phyloP scores from a whole-genome alignment of 148 eudicot genomes.

The Persicaria tinctoria region DNA sequence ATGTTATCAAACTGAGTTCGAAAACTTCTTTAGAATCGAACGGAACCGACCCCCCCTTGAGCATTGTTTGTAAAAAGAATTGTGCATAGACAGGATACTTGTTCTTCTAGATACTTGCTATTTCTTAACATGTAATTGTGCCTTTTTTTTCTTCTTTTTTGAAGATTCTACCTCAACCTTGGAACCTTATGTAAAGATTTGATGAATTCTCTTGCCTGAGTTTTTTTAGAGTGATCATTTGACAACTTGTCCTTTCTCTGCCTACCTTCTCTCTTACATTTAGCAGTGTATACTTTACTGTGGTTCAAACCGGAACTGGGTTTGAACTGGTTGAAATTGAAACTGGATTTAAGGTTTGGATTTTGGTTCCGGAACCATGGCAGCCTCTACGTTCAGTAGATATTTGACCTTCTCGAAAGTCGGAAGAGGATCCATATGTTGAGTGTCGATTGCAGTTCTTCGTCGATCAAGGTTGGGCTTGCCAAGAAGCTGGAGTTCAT shows the following conservation, averaged over 20 bases:
- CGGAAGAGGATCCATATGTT: too few relatives aligned
- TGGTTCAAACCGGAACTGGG: too few relatives aligned
- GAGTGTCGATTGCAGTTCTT: too few relatives aligned
- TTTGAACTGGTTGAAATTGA: too few relatives aligned
- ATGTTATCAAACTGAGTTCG: neutral
- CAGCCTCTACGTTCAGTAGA: too few relatives aligned
- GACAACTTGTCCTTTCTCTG: neutral
- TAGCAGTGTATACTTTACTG: too few relatives aligned
- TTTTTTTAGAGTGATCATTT: neutral
- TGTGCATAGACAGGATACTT: constrained; percentile 10
- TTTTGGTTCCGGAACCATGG: too few relatives aligned
- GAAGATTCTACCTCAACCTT: neutral
- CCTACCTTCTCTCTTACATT: neutral
- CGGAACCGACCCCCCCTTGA: neutral
- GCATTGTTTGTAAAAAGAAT: constrained; percentile 9
- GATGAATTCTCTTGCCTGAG: neutral
- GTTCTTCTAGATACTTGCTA: neutral
- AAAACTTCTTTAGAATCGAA: neutral
- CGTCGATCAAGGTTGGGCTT: too few relatives aligned
- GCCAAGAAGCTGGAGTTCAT: too few relatives aligned
- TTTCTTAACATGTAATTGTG: neutral
- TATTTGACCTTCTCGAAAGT: too few relatives aligned
- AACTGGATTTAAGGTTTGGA: too few relatives aligned
- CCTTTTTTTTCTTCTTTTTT: neutral
- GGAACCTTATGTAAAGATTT: neutral